Conservation (phyloP, 2,329 filamentous ascomycete species). For the Cyphellophora europaea region DNA sequence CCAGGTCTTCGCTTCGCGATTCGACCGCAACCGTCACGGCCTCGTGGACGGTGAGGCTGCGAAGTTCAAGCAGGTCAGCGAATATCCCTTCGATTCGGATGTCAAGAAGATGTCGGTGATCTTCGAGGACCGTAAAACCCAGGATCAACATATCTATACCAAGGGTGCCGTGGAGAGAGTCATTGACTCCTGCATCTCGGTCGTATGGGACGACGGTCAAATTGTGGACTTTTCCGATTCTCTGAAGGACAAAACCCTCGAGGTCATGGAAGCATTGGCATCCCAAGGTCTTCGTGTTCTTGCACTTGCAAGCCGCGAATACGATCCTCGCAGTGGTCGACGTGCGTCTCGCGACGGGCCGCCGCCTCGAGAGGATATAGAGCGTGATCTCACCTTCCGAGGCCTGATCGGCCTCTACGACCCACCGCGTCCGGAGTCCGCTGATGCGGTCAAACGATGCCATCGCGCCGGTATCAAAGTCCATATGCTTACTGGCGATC, state of each 20-base stretch:
- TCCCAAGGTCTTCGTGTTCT: constrained; percentile 60
- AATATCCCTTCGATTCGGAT: constrained; percentile 65
- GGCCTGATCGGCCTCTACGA: constrained; percentile 76
- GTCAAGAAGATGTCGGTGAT: constrained; percentile 72
- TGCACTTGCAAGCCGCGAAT: constrained; percentile 48
- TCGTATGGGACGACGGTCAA: constrained; percentile 35
- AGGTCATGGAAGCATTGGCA: constrained; percentile 60
- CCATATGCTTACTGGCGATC: constrained; percentile 71
- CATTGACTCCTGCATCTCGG: constrained; percentile 49
- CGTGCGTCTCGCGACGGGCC: constrained; percentile 11
- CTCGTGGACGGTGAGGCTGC: constrained; percentile 42
- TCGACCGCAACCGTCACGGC: constrained; percentile 50
- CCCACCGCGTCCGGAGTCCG: constrained; percentile 67
- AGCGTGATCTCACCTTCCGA: constrained; percentile 57
- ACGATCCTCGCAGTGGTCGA: constrained; percentile 30
- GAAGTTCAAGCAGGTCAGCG: constrained; percentile 50
- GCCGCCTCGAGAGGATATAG: constrained; percentile 49
- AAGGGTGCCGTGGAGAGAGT: constrained; percentile 58
- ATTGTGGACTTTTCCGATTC: constrained; percentile 41
- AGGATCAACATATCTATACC: constrained; percentile 27
- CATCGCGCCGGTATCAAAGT: constrained; percentile 62
- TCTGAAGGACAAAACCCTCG: constrained; percentile 47
- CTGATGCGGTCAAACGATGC: constrained; percentile 56
- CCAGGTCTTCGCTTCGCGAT: constrained; percentile 63
- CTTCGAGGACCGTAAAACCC: constrained; percentile 31